A percentile compares a stretch with the other conserved stretches of the same genome.
phyloP scores from a whole-genome alignment of 345 rosid species.

The Gossypium thurberi region DNA sequence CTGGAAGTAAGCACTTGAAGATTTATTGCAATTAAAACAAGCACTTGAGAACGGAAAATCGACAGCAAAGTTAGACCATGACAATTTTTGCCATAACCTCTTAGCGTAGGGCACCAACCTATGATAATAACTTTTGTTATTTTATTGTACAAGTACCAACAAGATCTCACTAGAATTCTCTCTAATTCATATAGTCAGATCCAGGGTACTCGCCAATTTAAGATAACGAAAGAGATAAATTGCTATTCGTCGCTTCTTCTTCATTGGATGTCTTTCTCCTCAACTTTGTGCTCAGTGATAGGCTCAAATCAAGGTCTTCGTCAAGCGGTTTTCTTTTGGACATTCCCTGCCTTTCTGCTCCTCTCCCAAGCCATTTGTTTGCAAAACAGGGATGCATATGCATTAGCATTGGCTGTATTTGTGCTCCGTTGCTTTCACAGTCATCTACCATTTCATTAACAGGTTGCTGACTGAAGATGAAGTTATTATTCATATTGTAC shows the following conservation, averaged over 20 bases:
- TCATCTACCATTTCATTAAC: constrained; percentile 2
- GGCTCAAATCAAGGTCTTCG: constrained; percentile 26
- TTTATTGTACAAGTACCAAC: constrained; percentile 36
- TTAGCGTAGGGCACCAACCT: neutral
- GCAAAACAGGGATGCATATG: neutral
- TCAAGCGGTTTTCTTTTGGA: constrained; percentile 18
- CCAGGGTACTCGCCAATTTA: constrained; percentile 34
- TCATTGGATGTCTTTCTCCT: constrained; percentile 6
- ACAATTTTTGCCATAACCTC: neutral
- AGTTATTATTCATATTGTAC: neutral
- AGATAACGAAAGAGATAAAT: constrained; percentile 27
- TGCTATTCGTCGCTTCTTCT: constrained; percentile 7
- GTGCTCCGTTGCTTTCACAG: neutral
- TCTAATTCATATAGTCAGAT: constrained; percentile 36
- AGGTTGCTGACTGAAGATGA: constrained; percentile 2
- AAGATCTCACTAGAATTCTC: constrained; percentile 37
- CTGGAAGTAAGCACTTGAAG: neutral
- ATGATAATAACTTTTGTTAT: neutral
- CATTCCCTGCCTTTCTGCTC: constrained; percentile 4
- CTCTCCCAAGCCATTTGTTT: neutral
- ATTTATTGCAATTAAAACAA: neutral
- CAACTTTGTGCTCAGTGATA: constrained; percentile 24
- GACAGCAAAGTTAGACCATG: neutral
- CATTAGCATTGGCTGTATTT: neutral
- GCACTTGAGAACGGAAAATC: neutral